These are phyloP conservation scores for Nowakowskiella sp. DNA, from an alignment of 192 early-diverging fungal species.

Conservation along the genomic window DNA sequence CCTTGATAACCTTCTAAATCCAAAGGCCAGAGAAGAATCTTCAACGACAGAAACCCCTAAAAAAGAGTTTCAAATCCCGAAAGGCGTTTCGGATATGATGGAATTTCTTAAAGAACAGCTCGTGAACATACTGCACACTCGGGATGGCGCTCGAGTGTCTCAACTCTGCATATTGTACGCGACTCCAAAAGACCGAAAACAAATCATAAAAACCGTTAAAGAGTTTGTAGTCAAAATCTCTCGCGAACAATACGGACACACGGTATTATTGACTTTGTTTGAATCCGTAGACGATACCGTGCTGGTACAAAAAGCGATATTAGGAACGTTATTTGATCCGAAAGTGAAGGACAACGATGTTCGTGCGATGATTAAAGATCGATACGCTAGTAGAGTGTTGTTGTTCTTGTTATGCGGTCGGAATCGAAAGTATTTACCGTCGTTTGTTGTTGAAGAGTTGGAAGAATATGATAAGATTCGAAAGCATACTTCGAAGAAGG, in stretches of 20 bases:
- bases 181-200: constrained; percentile 84
- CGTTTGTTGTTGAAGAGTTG: constrained; percentile 61
- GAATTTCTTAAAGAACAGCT: constrained; percentile 75
- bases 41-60: background rate
- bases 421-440: constrained; percentile 61
- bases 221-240: constrained; percentile 70
- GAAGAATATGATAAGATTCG: constrained; percentile 60
- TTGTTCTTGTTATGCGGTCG: constrained; percentile 77
- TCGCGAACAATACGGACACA: constrained; percentile 81
- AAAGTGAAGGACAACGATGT: constrained; percentile 27
- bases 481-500: constrained; percentile 72
- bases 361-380: constrained; percentile 48
- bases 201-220: constrained; percentile 79
- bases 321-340: constrained; percentile 36
- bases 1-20: background rate
- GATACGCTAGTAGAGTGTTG: constrained; percentile 70
- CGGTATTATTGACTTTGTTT: constrained; percentile 72
- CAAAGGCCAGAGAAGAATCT: no score
- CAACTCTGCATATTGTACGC: constrained; percentile 75
- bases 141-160: constrained; percentile 78
- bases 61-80: background rate
- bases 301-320: constrained; percentile 64
- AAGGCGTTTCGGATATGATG: constrained; percentile 43
- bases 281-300: constrained; percentile 93
- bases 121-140: constrained; percentile 82